A percentile compares a stretch with the other conserved stretches of the same genome.
Evolutionary conservation across 1,139 yeast species (phyloP).

Genomic region (Candida pseudoviswanathii): DNA sequence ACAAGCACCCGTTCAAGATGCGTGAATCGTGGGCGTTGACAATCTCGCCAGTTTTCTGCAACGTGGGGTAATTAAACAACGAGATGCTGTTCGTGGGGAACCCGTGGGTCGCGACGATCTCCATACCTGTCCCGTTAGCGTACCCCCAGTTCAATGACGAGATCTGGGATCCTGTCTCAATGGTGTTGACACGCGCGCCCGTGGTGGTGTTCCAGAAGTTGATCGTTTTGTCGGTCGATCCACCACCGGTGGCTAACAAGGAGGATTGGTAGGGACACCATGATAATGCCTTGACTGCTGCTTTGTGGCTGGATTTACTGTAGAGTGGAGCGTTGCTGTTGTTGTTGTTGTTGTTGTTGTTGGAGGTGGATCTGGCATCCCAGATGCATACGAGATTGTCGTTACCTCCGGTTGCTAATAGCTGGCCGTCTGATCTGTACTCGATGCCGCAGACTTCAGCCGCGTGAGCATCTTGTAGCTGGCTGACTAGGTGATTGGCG

Average conservation of each 20-base stretch:
- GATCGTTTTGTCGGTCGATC: slow-evolving; percentile 84
- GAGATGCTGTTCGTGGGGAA: slow-evolving; percentile 86
- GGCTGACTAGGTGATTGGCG: slow-evolving; percentile 71
- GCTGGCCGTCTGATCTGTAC: slow-evolving; percentile 83
- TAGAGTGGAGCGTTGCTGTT: slow-evolving; percentile 58
- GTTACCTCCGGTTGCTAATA: slow-evolving; percentile 91
- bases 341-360: no score
- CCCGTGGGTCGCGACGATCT: slow-evolving; percentile 93
- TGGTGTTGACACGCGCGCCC: slow-evolving; percentile 83
- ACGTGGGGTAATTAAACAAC: slow-evolving; percentile 82
- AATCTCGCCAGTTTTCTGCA: slow-evolving; percentile 88
- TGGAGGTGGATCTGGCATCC: slow-evolving; percentile 76
- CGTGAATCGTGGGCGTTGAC: slow-evolving; percentile 87
- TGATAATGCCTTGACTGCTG: slow-evolving; percentile 93
- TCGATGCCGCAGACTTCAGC: slow-evolving; percentile 95
- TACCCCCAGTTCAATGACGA: slow-evolving; percentile 92
- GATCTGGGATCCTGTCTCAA: slow-evolving; percentile 93
- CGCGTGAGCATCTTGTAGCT: slow-evolving; percentile 54
- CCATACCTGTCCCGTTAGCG: slow-evolving; percentile 70
- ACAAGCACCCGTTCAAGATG: slow-evolving; percentile 77
- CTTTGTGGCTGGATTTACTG: slow-evolving; percentile 78
- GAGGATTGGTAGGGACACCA: slow-evolving; percentile 93
- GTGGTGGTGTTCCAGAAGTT: slow-evolving; percentile 96
- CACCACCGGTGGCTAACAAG: slow-evolving; percentile 94
- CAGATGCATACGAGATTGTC: slow-evolving; percentile 92